Evolutionary conservation across 352 stramenopile species (phyloP).

Genomic region (Blastocystis sp.): DNA sequence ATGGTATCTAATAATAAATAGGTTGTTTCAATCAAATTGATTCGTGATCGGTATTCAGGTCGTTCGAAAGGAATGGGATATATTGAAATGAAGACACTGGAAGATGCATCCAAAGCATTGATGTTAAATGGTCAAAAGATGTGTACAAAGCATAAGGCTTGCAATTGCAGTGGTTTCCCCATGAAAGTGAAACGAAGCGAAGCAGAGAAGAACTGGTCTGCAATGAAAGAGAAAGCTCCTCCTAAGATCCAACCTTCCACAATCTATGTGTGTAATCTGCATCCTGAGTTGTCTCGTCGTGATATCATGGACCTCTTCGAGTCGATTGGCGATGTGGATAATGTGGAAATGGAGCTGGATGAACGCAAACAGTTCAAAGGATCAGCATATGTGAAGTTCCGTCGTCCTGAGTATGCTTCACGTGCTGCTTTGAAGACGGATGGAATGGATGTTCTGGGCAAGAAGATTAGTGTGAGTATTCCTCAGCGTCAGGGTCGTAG

Average conservation of each 20-base stretch:
- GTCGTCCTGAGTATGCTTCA: slow-evolving; percentile 27
- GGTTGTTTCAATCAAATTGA: slow-evolving; percentile 45
- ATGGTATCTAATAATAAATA: not conserved
- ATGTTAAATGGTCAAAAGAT: slow-evolving; percentile 60
- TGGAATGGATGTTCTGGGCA: not conserved
- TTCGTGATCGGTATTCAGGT: slow-evolving; percentile 24
- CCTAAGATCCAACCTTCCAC: slow-evolving; percentile 55
- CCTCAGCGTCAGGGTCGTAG: not conserved
- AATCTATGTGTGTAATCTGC: slow-evolving; percentile 27
- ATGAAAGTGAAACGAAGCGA: slow-evolving; percentile 63
- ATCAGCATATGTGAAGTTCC: slow-evolving; percentile 50
- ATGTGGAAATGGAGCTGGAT: slow-evolving; percentile 27
- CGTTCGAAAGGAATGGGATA: slow-evolving; percentile 61
- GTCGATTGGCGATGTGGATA: slow-evolving; percentile 45
- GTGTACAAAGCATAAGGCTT: slow-evolving; percentile 60
- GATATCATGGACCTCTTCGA: slow-evolving; percentile 49
- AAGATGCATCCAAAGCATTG: slow-evolving; percentile 21
- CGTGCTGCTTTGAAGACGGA: slow-evolving; percentile 33
- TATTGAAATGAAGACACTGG: slow-evolving; percentile 54
- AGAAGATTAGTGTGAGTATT: slow-evolving; percentile 20
- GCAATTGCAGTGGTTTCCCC: slow-evolving; percentile 59
- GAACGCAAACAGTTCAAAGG: slow-evolving; percentile 27
- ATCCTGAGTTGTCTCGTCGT: slow-evolving; percentile 3
- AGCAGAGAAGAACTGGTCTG: slow-evolving; percentile 62
- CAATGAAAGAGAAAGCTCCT: slow-evolving; percentile 37